These are phyloP conservation scores for Exophiala oligosperma DNA, from an alignment of 2,329 filamentous ascomycete species.

Conservation along the genomic window DNA sequence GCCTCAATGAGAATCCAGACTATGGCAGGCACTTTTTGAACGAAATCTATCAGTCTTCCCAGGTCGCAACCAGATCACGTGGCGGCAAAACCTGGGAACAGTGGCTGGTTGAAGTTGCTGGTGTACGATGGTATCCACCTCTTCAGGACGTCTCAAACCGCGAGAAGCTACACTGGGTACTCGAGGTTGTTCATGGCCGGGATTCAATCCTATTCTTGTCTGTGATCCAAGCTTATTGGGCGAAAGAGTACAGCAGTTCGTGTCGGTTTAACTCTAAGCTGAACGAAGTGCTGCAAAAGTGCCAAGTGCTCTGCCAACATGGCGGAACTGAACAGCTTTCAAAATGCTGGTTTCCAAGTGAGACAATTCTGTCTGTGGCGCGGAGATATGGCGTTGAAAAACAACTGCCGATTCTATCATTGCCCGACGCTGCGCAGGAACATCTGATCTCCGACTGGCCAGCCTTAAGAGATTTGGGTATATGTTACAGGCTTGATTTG, in stretches of 20 bases:
- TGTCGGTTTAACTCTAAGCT: constrained; percentile 3
- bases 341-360: constrained; percentile 13
- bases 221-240: constrained; percentile 10
- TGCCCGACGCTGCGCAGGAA: constrained; percentile 4
- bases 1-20: constrained; percentile 3
- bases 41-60: constrained; percentile 6
- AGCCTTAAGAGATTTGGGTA: constrained; percentile 11
- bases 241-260: constrained; percentile 8
- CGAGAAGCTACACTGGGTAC: constrained; percentile 15
- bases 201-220: constrained; percentile 11
- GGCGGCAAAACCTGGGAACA: constrained; percentile 13
- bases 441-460: constrained; percentile 13
- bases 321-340: constrained; percentile 5
- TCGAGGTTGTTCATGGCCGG: constrained; percentile 1
- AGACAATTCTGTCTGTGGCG: constrained; percentile 5
- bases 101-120: constrained; percentile 16
- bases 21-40: constrained; percentile 9
- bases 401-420: constrained; percentile 9
- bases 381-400: constrained; percentile 11
- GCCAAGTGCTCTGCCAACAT: constrained; percentile 8
- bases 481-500: constrained; percentile 4
- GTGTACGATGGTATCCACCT: constrained; percentile 18
- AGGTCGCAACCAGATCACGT: constrained; percentile 9
- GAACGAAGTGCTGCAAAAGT: constrained; percentile 1
- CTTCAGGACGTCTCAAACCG: constrained; percentile 2